Evolutionary conservation across 768 basidiomycete species (phyloP), one percentile per base, ranked within the genome.

Genomic region (Pisolithus albus): DNA sequence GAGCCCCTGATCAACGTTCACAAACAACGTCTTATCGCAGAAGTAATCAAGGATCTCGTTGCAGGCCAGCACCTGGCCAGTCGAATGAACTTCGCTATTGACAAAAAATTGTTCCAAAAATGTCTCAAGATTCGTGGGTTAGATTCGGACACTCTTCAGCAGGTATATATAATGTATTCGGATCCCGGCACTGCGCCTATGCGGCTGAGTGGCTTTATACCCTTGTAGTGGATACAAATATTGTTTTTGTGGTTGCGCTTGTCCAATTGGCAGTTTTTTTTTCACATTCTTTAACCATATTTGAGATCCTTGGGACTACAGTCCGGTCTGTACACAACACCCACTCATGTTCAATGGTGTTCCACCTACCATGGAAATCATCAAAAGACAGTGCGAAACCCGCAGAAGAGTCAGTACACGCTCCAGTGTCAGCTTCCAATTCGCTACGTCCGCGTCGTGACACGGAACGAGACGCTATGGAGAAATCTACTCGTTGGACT

Each of bases 1-100:
- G 88, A 92, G 59, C 88, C 90, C 4, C 68, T 92, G 52, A 88
- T 92, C 70, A 92, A 91, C 62, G 84, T 92, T 6, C 88, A 92
- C 67, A 92, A 92, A 67, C 90, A 92, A 63, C 81, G 90, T 34
- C 70, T 84, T 57, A 86, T 89, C 48, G 88, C 90, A 9, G 79
- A 78, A 15, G 83, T 88, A 39, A 87, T 92, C 70, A 89, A 90
- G 64, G 77, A 80, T 7, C 70, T 92, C 50, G 87, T 92, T 7
- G 82, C 84, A 9, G 87, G 88, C 2, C 90, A 92, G 62, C 90
- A 92, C 59, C 77, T 90, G 9, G 86, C 90, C 2, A 82, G 83
- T 52, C 79, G 79, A 24, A 75, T 89, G 26, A 79, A 86, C 37
- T 84, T 80, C 56, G 75, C 79, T 26, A 70, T 84, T 34, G 88